Evolutionary conservation across 2,329 filamentous ascomycete species (phyloP).

Genomic region (Macrophomina tecta): DNA sequence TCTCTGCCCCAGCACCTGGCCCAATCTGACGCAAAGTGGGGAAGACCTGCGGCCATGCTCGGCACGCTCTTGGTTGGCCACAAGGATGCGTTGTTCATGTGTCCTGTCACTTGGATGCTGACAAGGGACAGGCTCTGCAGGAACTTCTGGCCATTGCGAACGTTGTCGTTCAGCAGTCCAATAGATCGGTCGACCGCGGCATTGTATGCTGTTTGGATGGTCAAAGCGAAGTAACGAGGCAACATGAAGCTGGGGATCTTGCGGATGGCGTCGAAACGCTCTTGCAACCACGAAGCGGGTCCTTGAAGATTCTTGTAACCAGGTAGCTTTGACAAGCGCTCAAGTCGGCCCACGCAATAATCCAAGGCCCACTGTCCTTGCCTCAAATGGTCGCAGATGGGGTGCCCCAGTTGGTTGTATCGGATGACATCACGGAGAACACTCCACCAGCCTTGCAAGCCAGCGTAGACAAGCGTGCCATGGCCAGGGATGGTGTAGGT

Average conservation of each 20-base stretch:
- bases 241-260: slow-evolving; percentile 86
- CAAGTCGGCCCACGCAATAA: slow-evolving; percentile 79
- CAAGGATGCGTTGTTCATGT: slow-evolving; percentile 86
- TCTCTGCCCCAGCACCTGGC: slow-evolving; percentile 97
- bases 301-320: slow-evolving; percentile 68
- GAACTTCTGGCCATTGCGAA: slow-evolving; percentile 85
- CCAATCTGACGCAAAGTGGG: slow-evolving; percentile 94
- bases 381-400: slow-evolving; percentile 89
- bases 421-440: slow-evolving; percentile 81
- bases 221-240: slow-evolving; percentile 90
- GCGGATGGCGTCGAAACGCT: slow-evolving; percentile 85
- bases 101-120: slow-evolving; percentile 87
- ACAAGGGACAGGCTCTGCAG: slow-evolving; percentile 88
- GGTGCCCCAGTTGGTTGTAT: slow-evolving; percentile 90
- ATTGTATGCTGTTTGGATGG: slow-evolving; percentile 85
- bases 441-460: slow-evolving; percentile 99
- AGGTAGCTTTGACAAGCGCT: slow-evolving; percentile 70
- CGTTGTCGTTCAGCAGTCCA: slow-evolving; percentile 76
- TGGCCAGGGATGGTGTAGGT: slow-evolving; percentile 84
- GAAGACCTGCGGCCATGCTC: slow-evolving; percentile 87
- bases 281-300: slow-evolving; percentile 78
- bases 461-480: slow-evolving; percentile 88
- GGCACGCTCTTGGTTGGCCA: slow-evolving; percentile 86
- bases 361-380: slow-evolving; percentile 92
- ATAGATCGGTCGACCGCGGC: slow-evolving; percentile 81